Percentiles rank a stretch among this genome's conserved stretches.
phyloP scores from a whole-genome alignment of 169 alveolate genomes.

The Plasmodium yoelii region DNA sequence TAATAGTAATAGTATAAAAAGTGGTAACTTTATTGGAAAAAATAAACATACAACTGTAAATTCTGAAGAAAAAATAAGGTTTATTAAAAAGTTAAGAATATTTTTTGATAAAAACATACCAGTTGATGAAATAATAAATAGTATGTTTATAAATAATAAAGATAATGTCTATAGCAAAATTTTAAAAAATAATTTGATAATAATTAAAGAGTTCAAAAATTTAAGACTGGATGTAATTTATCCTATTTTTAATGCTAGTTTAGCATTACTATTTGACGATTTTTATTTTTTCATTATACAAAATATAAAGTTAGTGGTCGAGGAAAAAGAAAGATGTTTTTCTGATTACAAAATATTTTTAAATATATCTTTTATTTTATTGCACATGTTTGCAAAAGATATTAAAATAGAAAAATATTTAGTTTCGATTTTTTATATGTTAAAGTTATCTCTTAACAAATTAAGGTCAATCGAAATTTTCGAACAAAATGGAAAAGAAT shows the following conservation, averaged over 20 bases:
- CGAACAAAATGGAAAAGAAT: background rate
- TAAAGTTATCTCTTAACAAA: constrained; percentile 46
- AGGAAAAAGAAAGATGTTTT: constrained; percentile 37
- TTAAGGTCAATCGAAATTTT: constrained; percentile 34
- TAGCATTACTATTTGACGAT: constrained; percentile 71
- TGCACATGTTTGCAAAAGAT: constrained; percentile 54
- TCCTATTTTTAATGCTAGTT: constrained; percentile 76
- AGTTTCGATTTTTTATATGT: constrained; percentile 73
- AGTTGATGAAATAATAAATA: constrained; percentile 28
- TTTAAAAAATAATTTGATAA: constrained; percentile 59
- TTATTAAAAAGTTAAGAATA: constrained; percentile 26
- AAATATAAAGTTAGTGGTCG: constrained; percentile 66
- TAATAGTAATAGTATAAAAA: background rate
- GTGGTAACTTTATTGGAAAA: background rate
- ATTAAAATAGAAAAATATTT: constrained; percentile 68
- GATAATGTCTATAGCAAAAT: constrained; percentile 73
- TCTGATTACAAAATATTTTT: constrained; percentile 45
- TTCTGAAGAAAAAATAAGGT: constrained; percentile 13
- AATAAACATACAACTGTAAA: background rate
- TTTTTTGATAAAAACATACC: constrained; percentile 20
- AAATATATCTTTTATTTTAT: constrained; percentile 53
- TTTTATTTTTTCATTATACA: constrained; percentile 73
- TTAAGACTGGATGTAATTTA: constrained; percentile 38
- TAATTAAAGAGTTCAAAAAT: constrained; percentile 46
- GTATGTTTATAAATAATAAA: constrained; percentile 50